phyloP scores from a whole-genome alignment of 306 rosid species.

The Prunus fruticosa region DNA sequence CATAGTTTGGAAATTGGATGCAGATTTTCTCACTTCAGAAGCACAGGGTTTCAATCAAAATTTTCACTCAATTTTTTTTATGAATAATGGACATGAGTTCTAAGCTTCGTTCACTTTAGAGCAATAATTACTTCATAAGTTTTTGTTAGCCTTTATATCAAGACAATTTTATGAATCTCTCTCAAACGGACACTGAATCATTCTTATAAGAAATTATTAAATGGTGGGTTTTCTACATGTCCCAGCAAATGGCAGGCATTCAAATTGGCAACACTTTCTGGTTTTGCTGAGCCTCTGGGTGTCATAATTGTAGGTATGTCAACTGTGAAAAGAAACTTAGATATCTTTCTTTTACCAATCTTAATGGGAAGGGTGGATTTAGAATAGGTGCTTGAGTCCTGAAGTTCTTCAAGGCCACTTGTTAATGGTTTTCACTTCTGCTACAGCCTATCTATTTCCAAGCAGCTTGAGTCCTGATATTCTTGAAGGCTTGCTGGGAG shows the following conservation, averaged over 20 bases:
- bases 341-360: background rate
- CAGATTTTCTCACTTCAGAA: too few relatives aligned
- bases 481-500: slow-evolving; percentile 91
- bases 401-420: background rate
- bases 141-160: background rate
- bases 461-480: slow-evolving; percentile 89
- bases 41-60: too few relatives aligned
- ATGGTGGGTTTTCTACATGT: slow-evolving; percentile 18
- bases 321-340: slow-evolving; percentile 3
- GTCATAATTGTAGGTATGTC: slow-evolving; percentile 84
- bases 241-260: slow-evolving; percentile 97
- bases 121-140: background rate
- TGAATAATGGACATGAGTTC: slow-evolving; percentile 2
- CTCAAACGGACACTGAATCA: slow-evolving; percentile 19
- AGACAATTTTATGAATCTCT: slow-evolving; percentile 12
- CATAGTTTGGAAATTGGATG: too few relatives aligned
- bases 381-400: background rate
- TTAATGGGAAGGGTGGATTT: background rate
- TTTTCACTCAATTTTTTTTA: background rate
- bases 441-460: slow-evolving; percentile 85
- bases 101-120: background rate
- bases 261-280: slow-evolving; percentile 96
- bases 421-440: slow-evolving; percentile 20
- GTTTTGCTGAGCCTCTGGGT: slow-evolving; percentile 93
- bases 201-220: slow-evolving; percentile 7